Evolutionary conservation across 192 early-diverging fungal species (phyloP).

Genomic region (Lunasporangiospora selenospora): DNA sequence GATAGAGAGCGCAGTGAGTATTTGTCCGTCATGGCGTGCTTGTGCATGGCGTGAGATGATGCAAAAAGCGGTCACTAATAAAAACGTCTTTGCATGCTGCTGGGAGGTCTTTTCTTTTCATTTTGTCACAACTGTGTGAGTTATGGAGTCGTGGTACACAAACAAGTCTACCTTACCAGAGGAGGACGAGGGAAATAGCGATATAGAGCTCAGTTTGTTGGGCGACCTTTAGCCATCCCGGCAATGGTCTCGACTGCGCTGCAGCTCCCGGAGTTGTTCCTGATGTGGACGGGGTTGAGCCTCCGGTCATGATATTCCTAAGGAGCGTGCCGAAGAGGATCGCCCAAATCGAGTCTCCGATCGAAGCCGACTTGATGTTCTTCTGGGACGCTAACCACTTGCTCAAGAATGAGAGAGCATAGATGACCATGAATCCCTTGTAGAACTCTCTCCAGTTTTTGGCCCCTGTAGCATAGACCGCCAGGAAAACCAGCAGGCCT

Average conservation of each 20-base stretch:
- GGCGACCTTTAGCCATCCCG: constrained; percentile 57
- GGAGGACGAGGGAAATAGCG: constrained; percentile 55
- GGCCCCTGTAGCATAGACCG: constrained; percentile 31
- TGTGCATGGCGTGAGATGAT: no score
- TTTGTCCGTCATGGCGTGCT: no score
- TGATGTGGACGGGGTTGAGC: constrained; percentile 15
- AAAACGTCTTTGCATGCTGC: no score
- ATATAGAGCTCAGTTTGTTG: constrained; percentile 64
- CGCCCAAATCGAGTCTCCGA: constrained; percentile 64
- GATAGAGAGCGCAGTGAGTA: no score
- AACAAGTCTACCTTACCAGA: no score
- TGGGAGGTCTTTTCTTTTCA: no score
- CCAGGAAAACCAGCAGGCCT: constrained; percentile 52
- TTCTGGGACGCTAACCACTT: constrained; percentile 56
- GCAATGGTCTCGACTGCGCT: constrained; percentile 42
- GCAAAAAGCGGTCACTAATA: no score
- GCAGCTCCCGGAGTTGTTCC: no score
- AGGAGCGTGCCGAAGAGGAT: constrained; percentile 56
- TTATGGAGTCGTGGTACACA: no score
- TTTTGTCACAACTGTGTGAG: no score
- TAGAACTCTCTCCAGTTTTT: constrained; percentile 46
- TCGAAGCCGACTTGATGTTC: constrained; percentile 46
- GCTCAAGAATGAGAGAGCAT: constrained; percentile 51
- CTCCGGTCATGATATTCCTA: constrained; percentile 47
- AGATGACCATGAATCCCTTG: constrained; percentile 53